Evolutionary conservation across 345 rosid species (phyloP).

Genomic region (Moringa oleifera): DNA sequence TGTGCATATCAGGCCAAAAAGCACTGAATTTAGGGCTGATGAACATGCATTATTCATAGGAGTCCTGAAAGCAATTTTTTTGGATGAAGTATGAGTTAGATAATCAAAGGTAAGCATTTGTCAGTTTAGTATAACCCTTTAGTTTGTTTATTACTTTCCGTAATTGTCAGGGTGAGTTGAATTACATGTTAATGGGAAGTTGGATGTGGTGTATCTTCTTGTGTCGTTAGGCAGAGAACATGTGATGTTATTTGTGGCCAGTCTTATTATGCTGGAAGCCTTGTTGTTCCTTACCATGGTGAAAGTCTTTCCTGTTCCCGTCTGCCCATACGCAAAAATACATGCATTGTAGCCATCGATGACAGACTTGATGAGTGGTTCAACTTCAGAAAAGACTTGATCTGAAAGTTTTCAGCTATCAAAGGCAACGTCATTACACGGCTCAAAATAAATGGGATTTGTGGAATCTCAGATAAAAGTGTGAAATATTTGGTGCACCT

Average conservation of each 20-base stretch:
- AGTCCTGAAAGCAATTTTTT: not conserved
- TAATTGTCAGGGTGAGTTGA: too few relatives aligned
- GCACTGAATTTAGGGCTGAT: not conserved
- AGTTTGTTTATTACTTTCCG: too few relatives aligned
- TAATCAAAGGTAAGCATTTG: too few relatives aligned
- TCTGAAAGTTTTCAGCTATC: slow-evolving; percentile 47
- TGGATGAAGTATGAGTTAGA: not conserved
- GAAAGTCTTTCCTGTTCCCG: slow-evolving; percentile 81
- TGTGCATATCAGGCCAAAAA: slow-evolving; percentile 13
- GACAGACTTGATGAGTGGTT: slow-evolving; percentile 71
- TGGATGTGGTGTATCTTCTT: too few relatives aligned
- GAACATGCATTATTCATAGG: not conserved
- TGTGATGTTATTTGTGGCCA: too few relatives aligned
- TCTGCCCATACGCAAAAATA: slow-evolving; percentile 80
- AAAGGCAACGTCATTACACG: slow-evolving; percentile 13
- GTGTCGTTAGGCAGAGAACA: too few relatives aligned
- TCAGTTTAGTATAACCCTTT: not conserved
- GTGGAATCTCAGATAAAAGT: too few relatives aligned
- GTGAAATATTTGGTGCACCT: slow-evolving; percentile 30
- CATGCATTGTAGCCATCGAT: slow-evolving; percentile 85
- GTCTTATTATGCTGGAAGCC: too few relatives aligned
- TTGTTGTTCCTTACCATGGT: slow-evolving; percentile 54
- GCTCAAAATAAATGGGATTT: slow-evolving; percentile 1
- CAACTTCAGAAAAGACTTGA: slow-evolving; percentile 72
- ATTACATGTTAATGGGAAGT: too few relatives aligned